Evolutionary conservation across 2,329 filamentous ascomycete species (phyloP).

Genomic region (Aspergillus latus): DNA sequence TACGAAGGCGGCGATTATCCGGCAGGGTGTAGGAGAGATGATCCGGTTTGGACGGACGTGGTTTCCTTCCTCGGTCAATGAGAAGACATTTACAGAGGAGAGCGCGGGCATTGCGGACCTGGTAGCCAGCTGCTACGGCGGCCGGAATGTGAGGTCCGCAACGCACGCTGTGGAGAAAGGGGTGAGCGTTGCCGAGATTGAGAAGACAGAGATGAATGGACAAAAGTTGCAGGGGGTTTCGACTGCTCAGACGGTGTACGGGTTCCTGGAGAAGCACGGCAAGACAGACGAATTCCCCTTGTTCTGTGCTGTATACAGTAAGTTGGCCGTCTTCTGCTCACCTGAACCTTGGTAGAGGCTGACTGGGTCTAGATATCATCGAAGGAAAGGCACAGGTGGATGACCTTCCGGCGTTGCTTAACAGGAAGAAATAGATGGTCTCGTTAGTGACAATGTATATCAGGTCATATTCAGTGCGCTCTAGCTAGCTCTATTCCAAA

Average conservation of each 20-base stretch:
- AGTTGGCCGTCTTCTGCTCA: background rate
- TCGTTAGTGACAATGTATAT: background rate
- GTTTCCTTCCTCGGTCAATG: slow-evolving; percentile 20
- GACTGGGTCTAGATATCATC: background rate
- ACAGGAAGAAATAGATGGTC: background rate
- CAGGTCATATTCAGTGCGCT: background rate
- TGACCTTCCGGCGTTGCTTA: background rate
- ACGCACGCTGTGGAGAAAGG: slow-evolving; percentile 20
- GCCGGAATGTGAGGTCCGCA: slow-evolving; percentile 21
- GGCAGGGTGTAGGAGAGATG: slow-evolving; percentile 87
- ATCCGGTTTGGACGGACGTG: slow-evolving; percentile 70
- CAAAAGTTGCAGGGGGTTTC: slow-evolving; percentile 21
- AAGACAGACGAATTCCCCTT: slow-evolving; percentile 17
- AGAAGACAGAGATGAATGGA: slow-evolving; percentile 20
- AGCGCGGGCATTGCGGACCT: slow-evolving; percentile 27
- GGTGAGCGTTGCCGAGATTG: slow-evolving; percentile 19
- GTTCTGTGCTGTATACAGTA: slow-evolving; percentile 16
- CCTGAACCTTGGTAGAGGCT: background rate
- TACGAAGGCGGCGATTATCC: slow-evolving; percentile 91
- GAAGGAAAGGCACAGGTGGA: slow-evolving; percentile 3
- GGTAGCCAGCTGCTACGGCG: slow-evolving; percentile 17
- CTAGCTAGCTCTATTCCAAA: background rate
- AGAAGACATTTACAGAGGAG: slow-evolving; percentile 21
- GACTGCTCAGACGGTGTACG: slow-evolving; percentile 16
- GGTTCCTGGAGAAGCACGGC: slow-evolving; percentile 17